These are phyloP conservation scores for Isabelozyma heimii DNA, from an alignment of 805 yeast species.

Conservation along the genomic window DNA sequence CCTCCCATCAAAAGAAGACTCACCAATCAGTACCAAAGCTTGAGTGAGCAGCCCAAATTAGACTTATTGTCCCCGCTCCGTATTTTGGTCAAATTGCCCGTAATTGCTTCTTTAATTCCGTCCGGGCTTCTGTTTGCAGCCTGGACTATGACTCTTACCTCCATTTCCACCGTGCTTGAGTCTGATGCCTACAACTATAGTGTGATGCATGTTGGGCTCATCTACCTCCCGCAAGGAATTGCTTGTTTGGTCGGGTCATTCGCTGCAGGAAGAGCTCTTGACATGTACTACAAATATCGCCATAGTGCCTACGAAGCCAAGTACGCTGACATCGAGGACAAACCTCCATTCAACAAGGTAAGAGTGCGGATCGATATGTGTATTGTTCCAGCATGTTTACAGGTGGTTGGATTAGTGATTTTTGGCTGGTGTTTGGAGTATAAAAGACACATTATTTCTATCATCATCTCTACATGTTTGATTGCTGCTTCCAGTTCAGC, in stretches of 20 bases:
- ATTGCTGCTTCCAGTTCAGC: slow-evolving; percentile 59
- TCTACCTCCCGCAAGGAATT: slow-evolving; percentile 73
- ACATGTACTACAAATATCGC: slow-evolving; percentile 44
- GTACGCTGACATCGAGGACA: slow-evolving; percentile 19
- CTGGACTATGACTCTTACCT: slow-evolving; percentile 70
- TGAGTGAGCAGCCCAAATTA: slow-evolving; percentile 10
- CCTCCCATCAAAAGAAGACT: slow-evolving; percentile 24
- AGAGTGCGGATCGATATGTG: slow-evolving; percentile 50
- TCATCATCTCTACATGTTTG: slow-evolving; percentile 56
- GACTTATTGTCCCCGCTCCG: slow-evolving; percentile 37
- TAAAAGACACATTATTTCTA: slow-evolving; percentile 47
- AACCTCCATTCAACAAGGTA: slow-evolving; percentile 52
- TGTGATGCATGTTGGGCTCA: slow-evolving; percentile 61
- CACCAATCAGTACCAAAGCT: slow-evolving; percentile 23
- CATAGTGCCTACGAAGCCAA: slow-evolving; percentile 18
- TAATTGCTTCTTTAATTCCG: slow-evolving; percentile 51
- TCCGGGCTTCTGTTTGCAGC: slow-evolving; percentile 61
- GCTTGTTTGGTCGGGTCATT: slow-evolving; percentile 64
- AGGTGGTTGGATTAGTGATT: slow-evolving; percentile 23
- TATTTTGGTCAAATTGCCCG: slow-evolving; percentile 43
- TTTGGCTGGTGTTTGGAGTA: slow-evolving; percentile 74
- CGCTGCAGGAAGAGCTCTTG: slow-evolving; percentile 53
- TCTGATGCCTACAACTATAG: slow-evolving; percentile 45
- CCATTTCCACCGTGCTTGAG: slow-evolving; percentile 56
- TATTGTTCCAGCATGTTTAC: slow-evolving; percentile 33